These are phyloP conservation scores for Xanthoconium separans DNA, from an alignment of 1,284 basidiomycete genomes.

Conservation along the genomic window DNA sequence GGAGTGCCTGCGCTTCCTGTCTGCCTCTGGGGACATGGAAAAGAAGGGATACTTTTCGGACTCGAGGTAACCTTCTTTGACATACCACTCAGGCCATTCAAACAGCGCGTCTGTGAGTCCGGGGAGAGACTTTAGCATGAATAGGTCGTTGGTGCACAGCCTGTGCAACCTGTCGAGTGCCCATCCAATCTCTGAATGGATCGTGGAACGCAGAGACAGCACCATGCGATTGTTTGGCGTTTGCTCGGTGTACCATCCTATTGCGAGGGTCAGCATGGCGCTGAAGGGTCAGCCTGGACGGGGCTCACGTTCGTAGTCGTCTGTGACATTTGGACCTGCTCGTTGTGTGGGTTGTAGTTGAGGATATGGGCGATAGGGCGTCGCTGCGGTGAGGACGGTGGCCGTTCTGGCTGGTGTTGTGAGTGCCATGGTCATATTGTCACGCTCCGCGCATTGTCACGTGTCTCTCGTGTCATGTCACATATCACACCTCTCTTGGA, in stretches of 20 bases:
- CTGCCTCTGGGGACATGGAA: constrained; percentile 47
- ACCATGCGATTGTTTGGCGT: constrained; percentile 77
- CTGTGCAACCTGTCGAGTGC: constrained; percentile 77
- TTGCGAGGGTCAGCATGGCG: constrained; percentile 3
- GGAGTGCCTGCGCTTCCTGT: constrained; percentile 60
- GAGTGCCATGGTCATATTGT: constrained; percentile 26
- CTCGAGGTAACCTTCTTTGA: constrained; percentile 48
- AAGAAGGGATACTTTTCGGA: constrained; percentile 50
- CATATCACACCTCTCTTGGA: constrained; percentile 18
- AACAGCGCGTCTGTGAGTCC: constrained; percentile 78
- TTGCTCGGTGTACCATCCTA: constrained; percentile 80
- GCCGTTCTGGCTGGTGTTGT: constrained; percentile 29
- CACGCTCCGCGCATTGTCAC: constrained; percentile 23
- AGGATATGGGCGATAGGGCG: constrained; percentile 28
- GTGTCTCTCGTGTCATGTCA: constrained; percentile 1
- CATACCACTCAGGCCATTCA: constrained; percentile 80
- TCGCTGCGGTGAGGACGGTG: constrained; percentile 8
- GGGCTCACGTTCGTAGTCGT: constrained; percentile 72
- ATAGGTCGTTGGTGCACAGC: constrained; percentile 72
- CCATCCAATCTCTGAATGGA: constrained; percentile 76
- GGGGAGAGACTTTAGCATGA: constrained; percentile 64
- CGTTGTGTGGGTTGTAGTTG: constrained; percentile 23
- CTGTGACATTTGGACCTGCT: constrained; percentile 50
- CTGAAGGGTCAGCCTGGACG: background rate
- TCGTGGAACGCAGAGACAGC: constrained; percentile 73